These are phyloP conservation scores for Chlorella sp. DNA, from an alignment of 139 green algal species.

Conservation along the genomic window DNA sequence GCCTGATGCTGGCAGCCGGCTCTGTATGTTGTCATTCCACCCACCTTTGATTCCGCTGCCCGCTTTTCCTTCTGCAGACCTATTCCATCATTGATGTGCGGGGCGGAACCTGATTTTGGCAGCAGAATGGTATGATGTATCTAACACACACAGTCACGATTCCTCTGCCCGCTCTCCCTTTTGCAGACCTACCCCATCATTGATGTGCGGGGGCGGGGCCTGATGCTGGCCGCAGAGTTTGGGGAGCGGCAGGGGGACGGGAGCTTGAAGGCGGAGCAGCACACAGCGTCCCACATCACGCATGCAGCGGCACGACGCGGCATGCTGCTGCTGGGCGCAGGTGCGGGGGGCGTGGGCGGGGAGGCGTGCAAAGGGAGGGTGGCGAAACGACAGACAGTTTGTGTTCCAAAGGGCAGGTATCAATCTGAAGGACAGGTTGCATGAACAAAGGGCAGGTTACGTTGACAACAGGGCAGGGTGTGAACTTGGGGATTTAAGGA, in stretches of 20 bases:
- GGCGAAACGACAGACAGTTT: neutral
- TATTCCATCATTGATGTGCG: too few species aligned
- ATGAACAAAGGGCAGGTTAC: neutral
- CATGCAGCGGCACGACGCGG: constrained; percentile 58
- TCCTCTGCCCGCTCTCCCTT: neutral
- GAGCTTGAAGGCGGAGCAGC: constrained; percentile 39
- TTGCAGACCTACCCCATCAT: constrained; percentile 65
- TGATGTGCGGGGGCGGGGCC: constrained; percentile 79
- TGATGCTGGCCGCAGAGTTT: constrained; percentile 89
- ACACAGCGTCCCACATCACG: constrained; percentile 61
- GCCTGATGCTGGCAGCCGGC: too few species aligned
- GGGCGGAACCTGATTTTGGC: too few species aligned
- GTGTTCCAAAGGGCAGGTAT: too few species aligned
- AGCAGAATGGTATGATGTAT: too few species aligned
- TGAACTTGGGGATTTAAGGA: neutral
- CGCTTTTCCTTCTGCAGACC: too few species aligned
- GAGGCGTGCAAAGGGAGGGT: neutral
- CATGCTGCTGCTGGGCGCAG: constrained; percentile 79
- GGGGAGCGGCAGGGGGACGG: constrained; percentile 32
- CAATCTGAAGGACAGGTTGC: too few species aligned
- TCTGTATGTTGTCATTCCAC: too few species aligned
- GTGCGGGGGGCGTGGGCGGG: neutral
- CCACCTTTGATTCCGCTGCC: too few species aligned
- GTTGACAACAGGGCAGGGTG: neutral
- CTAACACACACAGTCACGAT: too few species aligned